Evolutionary conservation across 2,329 filamentous ascomycete species (phyloP), one percentile per base, ranked within the genome.

Genomic region (Canariomyces notabilis): DNA sequence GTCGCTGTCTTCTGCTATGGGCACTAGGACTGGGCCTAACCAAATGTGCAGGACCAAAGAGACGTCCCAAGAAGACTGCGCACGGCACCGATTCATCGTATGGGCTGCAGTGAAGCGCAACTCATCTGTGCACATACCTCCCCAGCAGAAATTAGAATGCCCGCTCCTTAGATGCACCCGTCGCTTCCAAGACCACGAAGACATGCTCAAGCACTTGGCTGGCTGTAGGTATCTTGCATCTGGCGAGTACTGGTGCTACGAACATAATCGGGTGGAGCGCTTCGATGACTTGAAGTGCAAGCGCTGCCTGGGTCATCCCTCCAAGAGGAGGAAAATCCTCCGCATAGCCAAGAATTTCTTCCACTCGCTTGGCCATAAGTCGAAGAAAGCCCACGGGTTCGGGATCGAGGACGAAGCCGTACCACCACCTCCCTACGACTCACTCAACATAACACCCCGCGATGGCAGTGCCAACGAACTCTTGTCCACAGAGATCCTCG

Each of bases 21-120:
- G 11, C 39, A 14, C 21, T 6, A 14, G 23, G 8, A 16, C 42
- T 44, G 38, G 43, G 42, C 32, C 52, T 61, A 50, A 59, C 37
- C 37, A 40, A 41, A 21, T 31, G 22, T 40, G 6, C 53, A 77
- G 74, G 36, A 68, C 67, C 53, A 70, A 68, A 50, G 67, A 71
- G 37, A 69, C 68, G 18, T 61, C 67, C 9, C 65, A 63, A 22
- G 69, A 76, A 49, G 73, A 76, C 55, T 78, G 76, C 57, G 72
- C 71, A 16, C 66, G 73, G 36, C 69, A 78, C 55, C 66, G 72
- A 47, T 80, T 80, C 61, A 72, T 79, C 54, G 73, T 75, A 42
- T 79, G 76, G 76, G 71, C 69, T 26, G 76, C 76, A 37, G 67
- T 77, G 52, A 73, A 75, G 59, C 74, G 75, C 55, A 79, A 78